Evolutionary conservation across 2,329 filamentous ascomycete genomes (phyloP), one percentile per base, ranked within the genome.

Genomic region (Metarhizium robertsii): DNA sequence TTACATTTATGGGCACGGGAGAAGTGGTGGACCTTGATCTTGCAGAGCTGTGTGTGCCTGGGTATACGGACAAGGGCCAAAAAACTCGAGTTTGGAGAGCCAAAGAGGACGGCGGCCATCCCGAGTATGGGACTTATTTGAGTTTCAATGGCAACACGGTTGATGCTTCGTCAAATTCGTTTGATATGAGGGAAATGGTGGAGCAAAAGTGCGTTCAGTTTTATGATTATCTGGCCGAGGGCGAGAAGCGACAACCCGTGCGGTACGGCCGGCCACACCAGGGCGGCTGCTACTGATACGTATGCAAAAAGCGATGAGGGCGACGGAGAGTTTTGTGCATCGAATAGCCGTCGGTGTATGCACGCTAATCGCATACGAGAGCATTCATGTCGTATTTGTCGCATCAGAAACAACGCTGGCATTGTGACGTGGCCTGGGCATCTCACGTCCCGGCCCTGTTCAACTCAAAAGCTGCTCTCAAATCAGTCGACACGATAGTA

Each of bases 61-160:
- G 49, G 11, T 51, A 51, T 25, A 7, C 10, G 6, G 49, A 36
- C 6, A 36, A 34, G 29, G 16, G 16, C 11, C 18, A 25, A 18
- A 32, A 30, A 29, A 25, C 42, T 40, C 30, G 40, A 47, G 48
- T 16, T 29, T 29, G 36, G 50, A 47, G n/a, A 30, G 29, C 4
- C n/a, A 36, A 10, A 56, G 30, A 25, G 59, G 6, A 61, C 55
- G 47, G 62, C 10, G 36, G 57, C 54, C 50, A 53, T 49, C 25
- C 32, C 34, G 7, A 49, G 7, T 40, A 51, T n/a, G 59, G 60
- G 6, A 57, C 61, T 6, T 74, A 73, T 61, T 56, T 74, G 47
- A 72, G 65, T 49, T 61, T 75, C 3, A 74, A 74, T 61, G 72
- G 65, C 3, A 59, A 64, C 20, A 66, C 71, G 6, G 57, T 74